A percentile compares a stretch with the other conserved stretches of the same genome.
Evolutionary conservation across 176 grass and related monocot species (phyloP).

Genomic region (Carex littledalei): DNA sequence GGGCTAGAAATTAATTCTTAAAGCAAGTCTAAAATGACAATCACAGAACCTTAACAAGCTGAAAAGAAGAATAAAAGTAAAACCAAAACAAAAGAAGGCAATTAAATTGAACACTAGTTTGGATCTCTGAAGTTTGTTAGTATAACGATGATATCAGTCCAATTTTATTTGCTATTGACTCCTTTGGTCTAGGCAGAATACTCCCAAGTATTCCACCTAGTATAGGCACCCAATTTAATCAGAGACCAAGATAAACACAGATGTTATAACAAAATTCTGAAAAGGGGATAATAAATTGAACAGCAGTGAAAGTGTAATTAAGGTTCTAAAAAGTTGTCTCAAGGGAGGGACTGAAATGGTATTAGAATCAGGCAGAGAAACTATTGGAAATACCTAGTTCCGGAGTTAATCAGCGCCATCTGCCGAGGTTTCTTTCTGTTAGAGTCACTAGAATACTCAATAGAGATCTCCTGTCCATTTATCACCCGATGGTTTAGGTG

Average conservation of each 20-base stretch:
- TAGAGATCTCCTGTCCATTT: constrained; percentile 1
- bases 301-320: neutral
- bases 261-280: neutral
- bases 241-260: neutral
- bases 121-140: neutral
- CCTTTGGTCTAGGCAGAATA: neutral
- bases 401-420: neutral
- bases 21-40: neutral
- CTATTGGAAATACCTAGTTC: neutral
- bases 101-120: neutral
- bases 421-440: constrained; percentile 3
- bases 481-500: neutral
- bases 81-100: neutral
- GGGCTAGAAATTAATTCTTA: neutral
- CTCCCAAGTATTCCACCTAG: neutral
- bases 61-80: neutral
- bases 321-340: neutral
- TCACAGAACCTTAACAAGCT: neutral
- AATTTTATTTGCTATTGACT: neutral
- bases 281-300: neutral
- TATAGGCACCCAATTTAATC: neutral
- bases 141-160: neutral
- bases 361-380: neutral
- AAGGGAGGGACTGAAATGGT: neutral
- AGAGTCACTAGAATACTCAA: neutral